These are phyloP conservation scores for Dictyostelium intermedium DNA, from an alignment of 78 protist species.

Conservation along the genomic window DNA sequence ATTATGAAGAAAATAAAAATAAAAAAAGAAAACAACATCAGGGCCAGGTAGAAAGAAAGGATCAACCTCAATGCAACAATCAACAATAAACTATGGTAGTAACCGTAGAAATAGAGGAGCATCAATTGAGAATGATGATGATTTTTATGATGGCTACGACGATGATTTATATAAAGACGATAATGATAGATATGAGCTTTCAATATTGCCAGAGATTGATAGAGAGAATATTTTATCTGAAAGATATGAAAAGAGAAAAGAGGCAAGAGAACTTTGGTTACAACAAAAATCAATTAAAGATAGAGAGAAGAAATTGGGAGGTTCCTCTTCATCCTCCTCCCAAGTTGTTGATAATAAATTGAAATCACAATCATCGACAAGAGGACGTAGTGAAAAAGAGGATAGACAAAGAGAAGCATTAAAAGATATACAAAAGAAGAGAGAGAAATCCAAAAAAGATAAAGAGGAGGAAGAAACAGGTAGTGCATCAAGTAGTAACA, in stretches of 20 bases:
- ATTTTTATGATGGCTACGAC: slow-evolving; percentile 44
- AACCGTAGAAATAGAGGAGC: background rate
- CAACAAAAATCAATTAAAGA: slow-evolving; percentile 16
- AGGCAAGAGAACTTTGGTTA: slow-evolving; percentile 26
- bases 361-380: background rate
- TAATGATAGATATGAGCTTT: slow-evolving; percentile 41
- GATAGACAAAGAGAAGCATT: slow-evolving; percentile 16
- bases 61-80: background rate
- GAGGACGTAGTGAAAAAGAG: slow-evolving; percentile 6
- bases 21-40: background rate
- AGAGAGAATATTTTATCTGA: slow-evolving; percentile 49
- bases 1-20: slow-evolving; percentile 1
- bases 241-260: slow-evolving; percentile 61
- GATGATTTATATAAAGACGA: slow-evolving; percentile 58
- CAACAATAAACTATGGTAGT: background rate
- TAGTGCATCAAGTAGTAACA: background rate
- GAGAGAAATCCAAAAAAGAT: slow-evolving; percentile 16
- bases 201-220: slow-evolving; percentile 39
- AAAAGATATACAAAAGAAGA: slow-evolving; percentile 39
- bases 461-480: background rate
- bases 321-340: background rate
- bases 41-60: slow-evolving; percentile 44
- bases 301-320: background rate
- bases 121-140: slow-evolving; percentile 13
- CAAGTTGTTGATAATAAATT: background rate